These are phyloP conservation scores for Suillus occidentalis DNA, from an alignment of 768 basidiomycete genomes.

Conservation along the genomic window DNA sequence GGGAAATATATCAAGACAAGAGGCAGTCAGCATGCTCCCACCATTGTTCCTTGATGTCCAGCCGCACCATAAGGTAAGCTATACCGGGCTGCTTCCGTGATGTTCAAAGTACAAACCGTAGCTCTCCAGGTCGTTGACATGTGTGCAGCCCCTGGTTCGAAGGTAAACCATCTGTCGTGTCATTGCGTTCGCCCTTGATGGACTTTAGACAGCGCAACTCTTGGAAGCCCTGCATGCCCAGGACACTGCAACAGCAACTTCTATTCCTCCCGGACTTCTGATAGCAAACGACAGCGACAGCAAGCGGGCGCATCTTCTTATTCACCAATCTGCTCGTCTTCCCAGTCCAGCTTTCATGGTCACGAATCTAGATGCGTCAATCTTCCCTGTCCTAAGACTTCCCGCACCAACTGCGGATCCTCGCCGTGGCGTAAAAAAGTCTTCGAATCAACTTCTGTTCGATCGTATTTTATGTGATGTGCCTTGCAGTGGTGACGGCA, in stretches of 20 bases:
- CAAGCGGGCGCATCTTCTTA: conserved; percentile 93
- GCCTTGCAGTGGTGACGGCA: conserved; percentile 97
- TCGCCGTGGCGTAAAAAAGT: conserved; percentile 36
- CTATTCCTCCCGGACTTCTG: conserved; percentile 79
- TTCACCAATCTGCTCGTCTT: conserved; percentile 94
- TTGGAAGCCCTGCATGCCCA: conserved; percentile 91
- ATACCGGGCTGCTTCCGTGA: neutral
- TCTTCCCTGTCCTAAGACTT: conserved; percentile 68
- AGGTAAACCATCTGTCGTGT: conserved; percentile 45
- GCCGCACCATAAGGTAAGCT: conserved; percentile 77
- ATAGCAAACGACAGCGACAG: conserved; percentile 95
- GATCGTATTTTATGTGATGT: conserved; percentile 96
- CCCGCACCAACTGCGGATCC: conserved; percentile 20
- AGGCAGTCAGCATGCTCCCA: conserved; percentile 99
- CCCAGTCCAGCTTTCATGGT: conserved; percentile 92
- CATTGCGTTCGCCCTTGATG: neutral
- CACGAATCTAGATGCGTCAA: conserved; percentile 93
- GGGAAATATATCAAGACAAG: conserved; percentile 96
- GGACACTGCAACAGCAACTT: conserved; percentile 60
- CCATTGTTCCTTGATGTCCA: conserved; percentile 93
- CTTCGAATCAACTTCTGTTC: conserved; percentile 63
- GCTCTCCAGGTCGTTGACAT: conserved; percentile 79
- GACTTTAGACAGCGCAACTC: conserved; percentile 82
- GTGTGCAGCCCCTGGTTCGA: conserved; percentile 98
- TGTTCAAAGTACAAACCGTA: conserved; percentile 3